phyloP scores from a whole-genome alignment of 2,329 filamentous ascomycete species.

The Alternaria brassicae region DNA sequence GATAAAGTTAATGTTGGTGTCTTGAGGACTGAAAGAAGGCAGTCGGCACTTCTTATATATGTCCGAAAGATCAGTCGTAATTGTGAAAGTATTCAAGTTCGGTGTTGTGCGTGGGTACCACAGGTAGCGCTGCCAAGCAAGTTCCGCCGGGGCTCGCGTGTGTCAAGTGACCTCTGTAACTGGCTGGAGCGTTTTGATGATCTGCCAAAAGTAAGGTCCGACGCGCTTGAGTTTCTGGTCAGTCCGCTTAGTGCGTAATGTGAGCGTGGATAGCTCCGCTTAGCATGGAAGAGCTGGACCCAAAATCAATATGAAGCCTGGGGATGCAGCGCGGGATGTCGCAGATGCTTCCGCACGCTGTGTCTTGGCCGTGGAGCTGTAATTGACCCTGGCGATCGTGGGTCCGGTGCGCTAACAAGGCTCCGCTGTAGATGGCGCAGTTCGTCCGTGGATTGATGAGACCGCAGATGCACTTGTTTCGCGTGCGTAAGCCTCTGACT shows the following conservation, averaged over 20 bases:
- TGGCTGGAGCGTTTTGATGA: slow-evolving; percentile 24
- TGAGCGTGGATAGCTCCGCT: slow-evolving; percentile 6
- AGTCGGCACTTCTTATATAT: slow-evolving; percentile 27
- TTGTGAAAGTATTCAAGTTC: slow-evolving; percentile 5
- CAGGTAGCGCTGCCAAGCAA: slow-evolving; percentile 28
- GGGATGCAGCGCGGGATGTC: slow-evolving; percentile 42
- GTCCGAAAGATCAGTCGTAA: slow-evolving; percentile 8
- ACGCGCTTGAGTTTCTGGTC: slow-evolving; percentile 12
- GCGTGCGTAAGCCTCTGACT: slow-evolving; percentile 24
- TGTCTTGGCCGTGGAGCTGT: slow-evolving; percentile 30
- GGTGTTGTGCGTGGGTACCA: slow-evolving; percentile 15
- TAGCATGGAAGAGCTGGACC: slow-evolving; percentile 18
- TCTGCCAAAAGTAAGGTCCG: slow-evolving; percentile 19
- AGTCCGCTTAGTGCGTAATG: slow-evolving; percentile 10
- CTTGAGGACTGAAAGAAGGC: slow-evolving; percentile 11
- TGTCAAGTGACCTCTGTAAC: slow-evolving; percentile 35
- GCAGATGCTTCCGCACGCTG: slow-evolving; percentile 33
- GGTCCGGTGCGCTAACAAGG: slow-evolving; percentile 23
- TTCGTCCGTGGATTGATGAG: slow-evolving; percentile 13
- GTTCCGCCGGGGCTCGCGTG: slow-evolving; percentile 34
- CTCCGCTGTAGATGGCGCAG: slow-evolving; percentile 25
- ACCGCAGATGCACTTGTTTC: slow-evolving; percentile 27
- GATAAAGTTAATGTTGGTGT: slow-evolving; percentile 11
- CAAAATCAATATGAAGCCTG: slow-evolving; percentile 22
- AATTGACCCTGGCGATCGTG: slow-evolving; percentile 21